Base-by-base conservation (phyloP, 108 stramenopile species). In the Nitzschia sp. region DNA sequence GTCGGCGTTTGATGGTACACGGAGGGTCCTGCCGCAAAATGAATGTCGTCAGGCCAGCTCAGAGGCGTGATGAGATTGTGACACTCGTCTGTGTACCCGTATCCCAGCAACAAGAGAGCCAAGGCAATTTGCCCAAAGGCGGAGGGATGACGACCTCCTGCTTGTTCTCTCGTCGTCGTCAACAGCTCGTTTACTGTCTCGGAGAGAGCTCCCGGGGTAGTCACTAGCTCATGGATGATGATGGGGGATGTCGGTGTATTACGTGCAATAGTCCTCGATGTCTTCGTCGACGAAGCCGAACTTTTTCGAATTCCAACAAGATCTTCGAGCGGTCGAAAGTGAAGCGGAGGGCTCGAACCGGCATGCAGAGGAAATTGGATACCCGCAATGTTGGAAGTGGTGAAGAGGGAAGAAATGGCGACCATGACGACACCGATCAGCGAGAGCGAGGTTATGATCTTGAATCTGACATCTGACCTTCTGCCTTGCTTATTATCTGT, bases 21-120 rank as follows among this genome's bases (percentile, higher is more conserved):
- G 2, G 76, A 63, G 13, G 76, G 76, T 36, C 72, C 81, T 16
- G 62, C 57, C 0, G 66, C 69, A 30, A 69, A 74, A 19, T 41
- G 69, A 36, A 76, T 57, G 30, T 84, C 82, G 33, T 75, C 68
- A 0, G 58, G 71, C 76, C 72, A 84, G 17, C 55, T 59, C 21
- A 79, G 53, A 1, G 82, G 82, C 15, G 72, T 74, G 22, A 84
- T 55, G 3, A 84, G 30, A 53, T 77, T 63, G 55, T 84, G 82
- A 6, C 53, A 48, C 59, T 84, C 79, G 58, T 84, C 82, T 3
- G 79, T 73, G 28, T 63, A 60, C 6, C 77, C 75, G 50, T 84
- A 53, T 15, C 82, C 82, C 21, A 84, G 44, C 46, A 84, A 38
- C 26, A 80, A 29, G 15, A 84, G 41, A 9, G 79, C 78, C 45